Base-by-base conservation (phyloP, 106 monocot genomes). In the Platanthera guangdongensis region DNA sequence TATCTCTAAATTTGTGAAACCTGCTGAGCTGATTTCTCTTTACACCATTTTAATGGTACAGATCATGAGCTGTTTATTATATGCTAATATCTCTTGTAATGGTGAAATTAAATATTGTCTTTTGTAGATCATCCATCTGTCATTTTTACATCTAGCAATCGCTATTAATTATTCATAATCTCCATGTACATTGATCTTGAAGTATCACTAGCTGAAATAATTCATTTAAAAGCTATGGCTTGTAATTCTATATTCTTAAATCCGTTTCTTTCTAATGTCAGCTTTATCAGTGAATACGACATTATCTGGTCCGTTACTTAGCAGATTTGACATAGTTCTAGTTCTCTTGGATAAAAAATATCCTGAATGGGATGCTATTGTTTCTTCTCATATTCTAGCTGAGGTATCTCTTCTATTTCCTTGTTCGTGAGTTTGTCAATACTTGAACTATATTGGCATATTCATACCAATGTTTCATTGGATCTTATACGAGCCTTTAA, bases 261-360 rank as follows among this genome's bases (percentile, higher is more conserved):
- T 45, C 59, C 7, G 52, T 82, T 28, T 21, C 28, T 22, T 85
- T 54, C 12, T 57, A 39, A 21, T 39, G 62, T 82, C 88, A 97
- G 96, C 87, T 60, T 88, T 97, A 79, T 97, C 91, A 75, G 89
- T 97, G 30, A 97, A 97, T 64, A 97, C 96, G 50, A 87, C 91
- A 45, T 79, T 97, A 50, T 97, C 93, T 75, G 93, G 96, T 67
- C 96, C 96, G 67, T 75, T 97, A 28, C 62, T 97, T 86, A 97
- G 96, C 82, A 91, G 96, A 91, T 97, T 97, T 83, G 93, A 93
- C 75, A 88, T 97, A 83, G 93, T 97, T 50, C 93, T 94, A 81
- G 96, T 97, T 32, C 91, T 97, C 70, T 65, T 93, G 76, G 96
- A 97, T 89, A 91, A 87, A 80, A 93, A 91, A 80, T 88, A 93